These are phyloP conservation scores for Debaryomyces psychrophilus DNA, from an alignment of 1,139 yeast species.

Conservation along the genomic window DNA sequence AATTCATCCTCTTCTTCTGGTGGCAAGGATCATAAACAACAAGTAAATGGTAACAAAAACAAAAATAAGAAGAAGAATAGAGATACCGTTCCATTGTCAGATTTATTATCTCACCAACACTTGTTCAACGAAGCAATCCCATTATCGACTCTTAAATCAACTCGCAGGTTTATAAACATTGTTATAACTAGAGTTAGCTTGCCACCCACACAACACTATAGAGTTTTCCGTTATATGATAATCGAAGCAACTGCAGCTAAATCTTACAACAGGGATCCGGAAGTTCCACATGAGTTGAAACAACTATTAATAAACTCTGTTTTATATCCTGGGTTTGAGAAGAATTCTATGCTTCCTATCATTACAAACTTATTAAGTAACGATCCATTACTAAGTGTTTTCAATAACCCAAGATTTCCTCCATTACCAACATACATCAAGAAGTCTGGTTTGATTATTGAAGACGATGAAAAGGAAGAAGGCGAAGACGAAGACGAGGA, in stretches of 20 bases:
- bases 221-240: conserved; percentile 60
- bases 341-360: conserved; percentile 71
- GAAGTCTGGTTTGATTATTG: conserved; percentile 17
- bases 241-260: conserved; percentile 46
- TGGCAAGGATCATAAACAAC: not conserved
- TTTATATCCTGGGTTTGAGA: conserved; percentile 64
- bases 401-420: conserved; percentile 81
- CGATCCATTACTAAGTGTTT: conserved; percentile 50
- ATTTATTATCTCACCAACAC: conserved; percentile 68
- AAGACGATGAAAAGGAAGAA: conserved; percentile 23
- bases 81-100: conserved; percentile 59
- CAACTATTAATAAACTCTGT: conserved; percentile 55
- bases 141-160: conserved; percentile 32
- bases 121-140: conserved; percentile 53
- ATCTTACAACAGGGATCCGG: conserved; percentile 27
- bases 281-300: conserved; percentile 35
- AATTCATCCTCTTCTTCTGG: not conserved
- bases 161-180: conserved; percentile 53
- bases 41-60: conserved; percentile 15
- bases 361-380: conserved; percentile 54
- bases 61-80: conserved; percentile 44
- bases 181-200: conserved; percentile 55
- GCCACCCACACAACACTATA: conserved; percentile 65
- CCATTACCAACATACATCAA: conserved; percentile 49
- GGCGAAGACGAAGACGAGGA: conserved; percentile 20